These are phyloP conservation scores for Tillandsia fasciculata DNA, from an alignment of 176 grass and related monocot genomes.

Conservation along the genomic window DNA sequence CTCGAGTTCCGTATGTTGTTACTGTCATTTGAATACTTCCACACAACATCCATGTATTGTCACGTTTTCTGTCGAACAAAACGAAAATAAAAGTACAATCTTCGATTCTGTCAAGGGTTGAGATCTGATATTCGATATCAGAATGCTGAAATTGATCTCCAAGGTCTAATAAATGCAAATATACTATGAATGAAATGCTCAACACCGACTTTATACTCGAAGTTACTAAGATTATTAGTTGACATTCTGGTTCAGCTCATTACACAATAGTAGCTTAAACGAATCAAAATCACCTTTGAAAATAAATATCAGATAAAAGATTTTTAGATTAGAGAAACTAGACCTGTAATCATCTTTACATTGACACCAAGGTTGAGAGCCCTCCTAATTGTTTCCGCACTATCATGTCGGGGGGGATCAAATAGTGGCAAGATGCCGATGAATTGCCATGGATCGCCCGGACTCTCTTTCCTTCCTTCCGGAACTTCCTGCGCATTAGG, in stretches of 20 bases:
- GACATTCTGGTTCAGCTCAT: constrained; percentile 1
- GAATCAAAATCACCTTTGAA: neutral
- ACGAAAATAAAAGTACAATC: too few species aligned
- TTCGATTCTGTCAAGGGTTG: too few species aligned
- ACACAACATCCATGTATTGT: too few species aligned
- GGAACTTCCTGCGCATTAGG: constrained; percentile 46
- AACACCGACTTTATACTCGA: neutral
- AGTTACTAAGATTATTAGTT: neutral
- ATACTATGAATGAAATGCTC: neutral
- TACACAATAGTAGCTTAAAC: neutral
- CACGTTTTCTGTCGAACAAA: too few species aligned
- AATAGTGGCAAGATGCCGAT: constrained; percentile 64
- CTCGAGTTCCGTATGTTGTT: too few species aligned
- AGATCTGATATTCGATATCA: too few species aligned
- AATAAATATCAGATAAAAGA: neutral
- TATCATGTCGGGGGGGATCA: constrained; percentile 72
- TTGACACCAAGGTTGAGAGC: constrained; percentile 75
- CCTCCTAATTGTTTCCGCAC: constrained; percentile 70
- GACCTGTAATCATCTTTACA: constrained; percentile 83
- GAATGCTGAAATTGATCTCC: too few species aligned
- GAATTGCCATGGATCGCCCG: constrained; percentile 59
- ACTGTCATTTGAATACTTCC: too few species aligned
- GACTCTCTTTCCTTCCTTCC: constrained; percentile 56
- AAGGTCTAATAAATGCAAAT: neutral
- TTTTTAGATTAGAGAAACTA: constrained; percentile 6